Evolutionary conservation across 2,329 filamentous ascomycete genomes (phyloP).

Genomic region (Tetracladium maxilliforme): DNA sequence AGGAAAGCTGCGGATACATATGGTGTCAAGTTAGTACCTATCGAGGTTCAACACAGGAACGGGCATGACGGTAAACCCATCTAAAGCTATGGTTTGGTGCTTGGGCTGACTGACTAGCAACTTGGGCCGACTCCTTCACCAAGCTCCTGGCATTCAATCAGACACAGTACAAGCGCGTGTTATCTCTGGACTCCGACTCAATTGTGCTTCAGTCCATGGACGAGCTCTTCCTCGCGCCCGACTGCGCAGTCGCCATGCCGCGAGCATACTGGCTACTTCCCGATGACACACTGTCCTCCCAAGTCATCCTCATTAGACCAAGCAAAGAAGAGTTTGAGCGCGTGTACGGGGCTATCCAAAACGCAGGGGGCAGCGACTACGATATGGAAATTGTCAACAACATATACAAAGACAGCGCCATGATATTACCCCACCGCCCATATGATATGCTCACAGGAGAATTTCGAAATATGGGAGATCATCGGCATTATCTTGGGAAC

Average conservation of each 20-base stretch:
- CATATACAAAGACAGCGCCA: constrained; percentile 31
- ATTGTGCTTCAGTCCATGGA: constrained; percentile 30
- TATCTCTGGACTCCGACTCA: constrained; percentile 8
- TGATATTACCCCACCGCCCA: constrained; percentile 39
- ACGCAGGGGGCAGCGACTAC: constrained; percentile 17
- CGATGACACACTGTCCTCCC: constrained; percentile 28
- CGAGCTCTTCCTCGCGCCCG: constrained; percentile 43
- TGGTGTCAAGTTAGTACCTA: constrained; percentile 24
- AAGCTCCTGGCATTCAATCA: constrained; percentile 58
- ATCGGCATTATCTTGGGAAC: constrained; percentile 32
- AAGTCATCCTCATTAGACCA: constrained; percentile 41
- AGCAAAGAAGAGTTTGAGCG: constrained; percentile 30
- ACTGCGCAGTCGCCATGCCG: constrained; percentile 37
- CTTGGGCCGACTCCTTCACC: constrained; percentile 50
- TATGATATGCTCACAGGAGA: constrained; percentile 41
- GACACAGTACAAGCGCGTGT: constrained; percentile 30
- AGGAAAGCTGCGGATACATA: constrained; percentile 27
- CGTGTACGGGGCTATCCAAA: constrained; percentile 11
- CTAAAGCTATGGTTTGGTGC: constrained; percentile 1
- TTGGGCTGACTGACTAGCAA: constrained; percentile 14
- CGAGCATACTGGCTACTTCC: constrained; percentile 43
- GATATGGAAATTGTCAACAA: constrained; percentile 52
- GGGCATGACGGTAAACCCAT: constrained; percentile 19
- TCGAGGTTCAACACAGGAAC: constrained; percentile 21
- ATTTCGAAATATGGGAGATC: constrained; percentile 35